Percentiles rank a stretch among this genome's conserved stretches.
Evolutionary conservation across 768 basidiomycete genomes (phyloP).

Genomic region (Suillus sp.): DNA sequence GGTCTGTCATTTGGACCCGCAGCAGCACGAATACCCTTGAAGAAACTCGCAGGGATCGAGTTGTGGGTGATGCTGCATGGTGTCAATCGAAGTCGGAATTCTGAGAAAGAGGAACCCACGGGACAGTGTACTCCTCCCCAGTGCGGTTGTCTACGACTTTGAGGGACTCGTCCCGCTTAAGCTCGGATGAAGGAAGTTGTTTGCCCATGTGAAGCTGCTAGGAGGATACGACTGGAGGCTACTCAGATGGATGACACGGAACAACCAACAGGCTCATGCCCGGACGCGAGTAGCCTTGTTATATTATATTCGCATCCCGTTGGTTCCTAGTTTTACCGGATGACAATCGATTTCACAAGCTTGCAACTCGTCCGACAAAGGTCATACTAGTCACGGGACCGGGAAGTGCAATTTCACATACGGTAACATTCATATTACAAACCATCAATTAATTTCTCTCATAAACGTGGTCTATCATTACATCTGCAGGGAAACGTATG

Average conservation of each 20-base stretch:
- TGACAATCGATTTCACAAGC: slow-evolving; percentile 2
- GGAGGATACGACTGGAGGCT: not conserved
- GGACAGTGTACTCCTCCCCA: slow-evolving; percentile 71
- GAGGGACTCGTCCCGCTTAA: slow-evolving; percentile 38
- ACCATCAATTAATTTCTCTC: too few species aligned
- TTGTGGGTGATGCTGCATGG: slow-evolving; percentile 72
- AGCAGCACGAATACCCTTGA: slow-evolving; percentile 73
- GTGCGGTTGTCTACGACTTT: slow-evolving; percentile 85
- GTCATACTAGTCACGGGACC: slow-evolving; percentile 1
- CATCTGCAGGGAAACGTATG: not conserved
- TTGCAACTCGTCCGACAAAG: not conserved
- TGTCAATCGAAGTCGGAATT: not conserved
- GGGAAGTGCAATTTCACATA: not conserved
- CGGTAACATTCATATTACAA: too few species aligned
- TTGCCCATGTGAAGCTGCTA: slow-evolving; percentile 27
- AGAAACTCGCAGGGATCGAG: slow-evolving; percentile 75
- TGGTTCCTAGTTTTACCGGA: slow-evolving; percentile 1
- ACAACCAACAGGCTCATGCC: not conserved
- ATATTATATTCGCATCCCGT: slow-evolving; percentile 4
- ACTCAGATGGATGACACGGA: not conserved
- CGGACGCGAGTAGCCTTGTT: slow-evolving; percentile 2
- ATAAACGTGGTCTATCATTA: too few species aligned
- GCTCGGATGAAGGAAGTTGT: slow-evolving; percentile 22
- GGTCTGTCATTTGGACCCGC: slow-evolving; percentile 59
- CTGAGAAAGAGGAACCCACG: slow-evolving; percentile 49